Base-by-base conservation (phyloP, 164 flowering plant species). In the Vitis labrusca region DNA sequence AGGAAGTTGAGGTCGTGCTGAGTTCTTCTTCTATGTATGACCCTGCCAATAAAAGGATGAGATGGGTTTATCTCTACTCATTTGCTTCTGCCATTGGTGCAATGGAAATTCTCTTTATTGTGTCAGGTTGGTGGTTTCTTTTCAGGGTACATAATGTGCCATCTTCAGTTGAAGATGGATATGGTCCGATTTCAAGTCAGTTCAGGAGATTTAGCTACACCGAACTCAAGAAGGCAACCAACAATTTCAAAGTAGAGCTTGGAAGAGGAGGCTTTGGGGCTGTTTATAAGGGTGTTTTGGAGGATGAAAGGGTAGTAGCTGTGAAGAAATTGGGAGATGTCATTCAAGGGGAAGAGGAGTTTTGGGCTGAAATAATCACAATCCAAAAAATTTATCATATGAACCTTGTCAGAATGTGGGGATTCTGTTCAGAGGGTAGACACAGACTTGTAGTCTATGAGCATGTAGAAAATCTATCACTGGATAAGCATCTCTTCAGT, bases 341-440 rank as follows among this genome's bases (percentile, higher is more conserved):
- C 10, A 50, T 57, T 52, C 82, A 80, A 75, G 83, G 72, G 10
- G 84, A 82, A 15, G 83, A 72, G 52, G 77, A 76, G 51, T 82
- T 84, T 65, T 75, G 80, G 80, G 83, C 86, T n/a, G 89, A 86
- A 70, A 80, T 75, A 51, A 72, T 79, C 37, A 81, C 80, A 11
- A 73, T 79, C 10, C 77, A 78, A 14, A 73, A 65, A n/a, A 67
- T 79, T 30, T 64, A 76, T 30, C 82, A 79, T 64, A 76, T 76
- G 79, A 76, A 76, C 65, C 59, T 79, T 2, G 76, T 74, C 11
- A 70, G 79, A 59, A 77, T 77, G 76, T 80, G 78, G 78, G 80
- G 80, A 44, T 80, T 74, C 59, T 77, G 83, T 49, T 63, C 68
- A 3, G 78, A 77, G 61, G 37, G 50, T 0, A 71, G 15, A 19